Base-by-base conservation (phyloP, 2,329 filamentous ascomycete species). In the Fonsecaea erecta region DNA sequence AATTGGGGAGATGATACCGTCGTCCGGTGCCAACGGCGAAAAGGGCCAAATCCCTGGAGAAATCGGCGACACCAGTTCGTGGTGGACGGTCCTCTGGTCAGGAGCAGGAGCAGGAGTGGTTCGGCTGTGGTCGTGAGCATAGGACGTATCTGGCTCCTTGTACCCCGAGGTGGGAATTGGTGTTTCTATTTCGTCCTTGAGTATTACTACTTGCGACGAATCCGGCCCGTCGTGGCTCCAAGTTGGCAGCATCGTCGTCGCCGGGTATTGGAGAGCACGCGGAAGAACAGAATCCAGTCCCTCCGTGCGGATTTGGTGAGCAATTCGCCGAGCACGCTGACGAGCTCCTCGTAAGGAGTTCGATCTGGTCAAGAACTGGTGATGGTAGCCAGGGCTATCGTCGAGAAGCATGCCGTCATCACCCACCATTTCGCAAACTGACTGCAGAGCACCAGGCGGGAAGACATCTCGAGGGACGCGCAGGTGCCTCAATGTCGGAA, bases 381-480 rank as follows among this genome's bases (percentile, higher is more conserved):
- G 60, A 6, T 46, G 52, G 26, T 40, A 40, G 12, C 80, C 69
- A 63, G 79, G 77, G 52, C 77, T 73, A 65, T 81, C 79, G 28
- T 77, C 71, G 52, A 74, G 74, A 52, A 80, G 71, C 52, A 80
- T 71, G 35, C 77, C 77, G 65, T 77, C 74, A 12, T 75, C 78
- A 37, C 70, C 68, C 21, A 78, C 74, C 16, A 78, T 79, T 34
- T 74, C 77, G 61, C 80, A 82, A 32, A 79, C 78, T 14, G 75
- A 75, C 65, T 82, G 80, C 9, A 82, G 73, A 21, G 75, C 74
- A 24, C 79, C 80, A 9, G 76, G 75, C 24, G 80, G 80, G 30
- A 79, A 75, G 52, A 79, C 77, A 67, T 82, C 80, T 24, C 74
- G 77, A 7, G 80, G 80, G 21, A 79, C 79, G 52, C 80, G 77